Base-by-base conservation (phyloP, 1,139 yeast species). In the Debaryomyces sp. region DNA sequence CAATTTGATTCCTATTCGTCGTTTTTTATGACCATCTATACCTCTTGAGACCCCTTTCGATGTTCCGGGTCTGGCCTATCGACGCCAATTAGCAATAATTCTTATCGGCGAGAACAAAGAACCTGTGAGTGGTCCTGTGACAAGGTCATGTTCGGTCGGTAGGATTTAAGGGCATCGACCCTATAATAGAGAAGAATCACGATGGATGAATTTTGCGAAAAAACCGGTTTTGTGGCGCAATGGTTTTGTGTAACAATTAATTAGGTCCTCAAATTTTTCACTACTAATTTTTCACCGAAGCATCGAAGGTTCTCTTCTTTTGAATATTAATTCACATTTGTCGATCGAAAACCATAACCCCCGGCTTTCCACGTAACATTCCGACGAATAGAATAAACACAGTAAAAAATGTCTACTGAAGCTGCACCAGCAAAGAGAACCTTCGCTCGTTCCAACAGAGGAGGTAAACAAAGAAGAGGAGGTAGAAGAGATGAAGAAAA, bases 331-430 rank as follows among this genome's bases (percentile, higher is more conserved):
- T 49, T 51, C 41, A 35, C 45, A 47, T 45, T 67, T 71, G 84
- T 87, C 92, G 94, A 87, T 84, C 77, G 94, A 87, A 85, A 86
- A 84, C 89, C 90, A 86, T 82, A 87, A 64, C 80, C 89, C 43
- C 87, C 91, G 89, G 89, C 87, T 86, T 86, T 86, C 94, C 92
- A 84, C 87, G 92, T 82, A 72, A 82, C 81, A 86, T 86, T 81
- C 92, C 92, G 92, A 85, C 87, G 67, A 62, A 60, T 57, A 60
- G 55, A 60, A 52, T 55, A 59, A 15, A 50, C 51, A 50, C 48
- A 50, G 32, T 48, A 49, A 56, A 75, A 57, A 60, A 85, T 86
- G 92, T 84, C 89, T 66, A 85, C 87, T 68, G 77, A 80, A 66
- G 78, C 73, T 67, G 81, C 80, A 60, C 81, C 80, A 60, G 84